Evolutionary conservation across 2,329 filamentous ascomycete species (phyloP), one percentile per base, ranked within the genome.

Genomic region (Endothia cerciana): DNA sequence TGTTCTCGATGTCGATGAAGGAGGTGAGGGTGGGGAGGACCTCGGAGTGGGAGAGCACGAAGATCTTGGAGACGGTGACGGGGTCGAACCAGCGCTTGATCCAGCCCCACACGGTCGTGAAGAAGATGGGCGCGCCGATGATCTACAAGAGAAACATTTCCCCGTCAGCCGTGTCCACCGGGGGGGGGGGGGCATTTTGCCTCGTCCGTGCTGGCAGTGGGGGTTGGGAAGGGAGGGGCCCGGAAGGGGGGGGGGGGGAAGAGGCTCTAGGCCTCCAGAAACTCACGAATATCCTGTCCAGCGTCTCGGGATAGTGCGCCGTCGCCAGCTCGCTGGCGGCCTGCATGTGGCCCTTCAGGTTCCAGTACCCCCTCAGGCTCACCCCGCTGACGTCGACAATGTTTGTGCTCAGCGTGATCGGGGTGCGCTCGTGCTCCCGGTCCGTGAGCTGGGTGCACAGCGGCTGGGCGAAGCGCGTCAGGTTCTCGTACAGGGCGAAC

Each of bases 51-150:
- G 84, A 84, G 63, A 98, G 87, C 72, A 98, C 95, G 77, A 97
- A 97, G 76, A 98, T 97, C 81, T 98, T 98, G 73, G 92, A 95
- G 3, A 93, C 92, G 41, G 94, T 97, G 69, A 93, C 93, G 7
- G 94, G 94, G 79, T 94, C 91, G 74, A 97, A 97, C 93, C 94
- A 97, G 74, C 91, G 90, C 83, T 97, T 97, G 79, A 97, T 86
- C 93, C 93, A 97, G 70, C 91, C 89, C 94, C 94, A 94, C 67
- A 97, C 92, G 2, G 93, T 97, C 60, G 91, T 91, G 82, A 97
- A 97, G 84, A 97, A 97, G 56, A 86, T 81, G 8, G 94, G 94
- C 0, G 94, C 94, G 68, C 94, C 94, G 69, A 97, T 93, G 73
- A 98, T 91, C 85, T 88, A 68, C 4, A 38, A 30, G 28, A 53